Evolutionary conservation across 768 basidiomycete species (phyloP).

Genomic region (Collybiopsis confluens): DNA sequence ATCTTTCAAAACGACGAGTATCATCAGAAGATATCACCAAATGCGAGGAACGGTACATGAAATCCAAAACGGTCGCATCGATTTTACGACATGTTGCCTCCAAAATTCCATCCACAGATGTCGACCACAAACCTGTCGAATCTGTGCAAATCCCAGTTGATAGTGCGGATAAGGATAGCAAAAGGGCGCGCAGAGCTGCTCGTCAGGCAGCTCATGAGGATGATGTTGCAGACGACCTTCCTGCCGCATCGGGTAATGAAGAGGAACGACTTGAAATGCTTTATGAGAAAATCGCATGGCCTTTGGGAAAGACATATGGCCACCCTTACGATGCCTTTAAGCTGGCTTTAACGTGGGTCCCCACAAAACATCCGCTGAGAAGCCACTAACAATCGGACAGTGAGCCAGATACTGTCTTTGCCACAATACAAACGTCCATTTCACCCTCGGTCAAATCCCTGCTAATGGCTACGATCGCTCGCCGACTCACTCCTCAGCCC

Average conservation of each 20-base stretch:
- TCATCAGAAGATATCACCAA: constrained; percentile 98
- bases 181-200: constrained; percentile 40
- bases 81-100: constrained; percentile 90
- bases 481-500: constrained; percentile 94
- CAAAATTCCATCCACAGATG: constrained; percentile 54
- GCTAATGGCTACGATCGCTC: constrained; percentile 81
- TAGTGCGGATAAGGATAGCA: constrained; percentile 43
- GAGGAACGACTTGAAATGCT: constrained; percentile 80
- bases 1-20: constrained; percentile 96
- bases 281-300: constrained; percentile 93
- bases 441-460: constrained; percentile 54
- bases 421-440: constrained; percentile 54
- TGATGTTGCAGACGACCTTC: constrained; percentile 34
- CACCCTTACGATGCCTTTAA: constrained; percentile 99
- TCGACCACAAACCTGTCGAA: constrained; percentile 26
- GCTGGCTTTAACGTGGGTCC: constrained; percentile 81
- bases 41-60: constrained; percentile 98
- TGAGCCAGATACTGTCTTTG: constrained; percentile 71
- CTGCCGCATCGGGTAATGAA: constrained; percentile 38
- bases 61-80: constrained; percentile 92
- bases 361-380: not conserved
- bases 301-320: constrained; percentile 85
- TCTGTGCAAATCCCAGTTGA: constrained; percentile 19
- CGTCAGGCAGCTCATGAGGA: constrained; percentile 43
- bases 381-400: constrained; percentile 15